phyloP scores from a whole-genome alignment of 2,329 filamentous ascomycete genomes.

The Aspergillus ibericus region DNA sequence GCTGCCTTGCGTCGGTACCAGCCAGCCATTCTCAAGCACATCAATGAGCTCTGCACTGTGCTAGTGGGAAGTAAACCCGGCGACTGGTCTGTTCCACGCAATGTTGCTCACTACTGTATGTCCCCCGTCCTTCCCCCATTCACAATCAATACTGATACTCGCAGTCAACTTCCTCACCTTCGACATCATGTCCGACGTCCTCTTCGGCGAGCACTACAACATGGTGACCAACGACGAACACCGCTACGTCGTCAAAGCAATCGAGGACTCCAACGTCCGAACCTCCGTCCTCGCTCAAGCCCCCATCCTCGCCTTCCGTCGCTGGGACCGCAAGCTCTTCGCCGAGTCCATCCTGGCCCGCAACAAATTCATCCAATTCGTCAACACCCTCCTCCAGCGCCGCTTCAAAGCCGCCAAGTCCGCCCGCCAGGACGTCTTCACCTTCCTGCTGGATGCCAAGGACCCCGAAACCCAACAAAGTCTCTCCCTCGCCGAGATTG shows the following conservation, averaged over 20 bases:
- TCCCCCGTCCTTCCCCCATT: neutral
- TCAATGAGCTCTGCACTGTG: constrained; percentile 10
- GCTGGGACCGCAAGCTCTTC: constrained; percentile 16
- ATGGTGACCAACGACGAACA: constrained; percentile 10
- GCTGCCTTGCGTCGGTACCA: constrained; percentile 25
- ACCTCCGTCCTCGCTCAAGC: constrained; percentile 14
- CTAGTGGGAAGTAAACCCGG: constrained; percentile 13
- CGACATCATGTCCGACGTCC: constrained; percentile 51
- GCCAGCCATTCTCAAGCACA: constrained; percentile 13
- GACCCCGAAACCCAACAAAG: constrained; percentile 42
- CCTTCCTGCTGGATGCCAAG: constrained; percentile 49
- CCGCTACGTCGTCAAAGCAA: constrained; percentile 13
- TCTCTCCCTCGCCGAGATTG: constrained; percentile 44
- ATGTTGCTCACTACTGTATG: constrained; percentile 47
- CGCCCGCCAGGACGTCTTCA: constrained; percentile 50
- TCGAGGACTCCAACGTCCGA: constrained; percentile 22
- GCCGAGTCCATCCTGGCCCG: constrained; percentile 39
- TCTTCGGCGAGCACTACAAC: constrained; percentile 18
- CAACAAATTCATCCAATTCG: constrained; percentile 37
- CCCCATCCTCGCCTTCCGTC: constrained; percentile 3
- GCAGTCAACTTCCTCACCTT: constrained; percentile 43
- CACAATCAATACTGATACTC: neutral
- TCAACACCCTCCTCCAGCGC: constrained; percentile 24
- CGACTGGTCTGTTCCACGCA: constrained; percentile 44
- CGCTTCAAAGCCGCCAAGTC: constrained; percentile 18